Evolutionary conservation across 768 basidiomycete species (phyloP).

Genomic region (Guyanaporus albipodus): DNA sequence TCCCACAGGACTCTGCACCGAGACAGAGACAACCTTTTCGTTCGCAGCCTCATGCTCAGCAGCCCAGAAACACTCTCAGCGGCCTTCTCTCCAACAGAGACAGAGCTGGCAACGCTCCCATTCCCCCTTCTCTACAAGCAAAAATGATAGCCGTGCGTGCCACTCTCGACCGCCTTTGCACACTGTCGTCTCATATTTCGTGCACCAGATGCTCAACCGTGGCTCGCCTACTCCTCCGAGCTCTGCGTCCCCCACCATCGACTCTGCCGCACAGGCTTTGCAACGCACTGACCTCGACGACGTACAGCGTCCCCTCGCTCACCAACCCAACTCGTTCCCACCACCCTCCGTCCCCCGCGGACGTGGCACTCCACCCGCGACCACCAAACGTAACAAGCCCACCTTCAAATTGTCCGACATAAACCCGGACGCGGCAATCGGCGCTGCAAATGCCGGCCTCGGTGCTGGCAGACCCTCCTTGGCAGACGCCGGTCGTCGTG

Average conservation of each 20-base stretch:
- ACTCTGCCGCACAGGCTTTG: conserved; percentile 40
- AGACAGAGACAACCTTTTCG: conserved; percentile 15
- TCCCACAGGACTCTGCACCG: conserved; percentile 10
- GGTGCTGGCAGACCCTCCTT: conserved; percentile 62
- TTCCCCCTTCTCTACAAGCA: conserved; percentile 86
- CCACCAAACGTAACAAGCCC: conserved; percentile 46
- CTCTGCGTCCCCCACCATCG: conserved; percentile 31
- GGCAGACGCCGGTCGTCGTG: conserved; percentile 36
- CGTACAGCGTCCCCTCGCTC: conserved; percentile 26
- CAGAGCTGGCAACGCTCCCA: conserved; percentile 52
- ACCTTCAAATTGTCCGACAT: conserved; percentile 64
- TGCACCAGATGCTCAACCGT: conserved; percentile 45
- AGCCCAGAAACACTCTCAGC: conserved; percentile 29
- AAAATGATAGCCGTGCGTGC: conserved; percentile 85
- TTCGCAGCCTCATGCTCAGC: conserved; percentile 14
- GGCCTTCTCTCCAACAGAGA: conserved; percentile 44
- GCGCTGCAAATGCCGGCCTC: conserved; percentile 62
- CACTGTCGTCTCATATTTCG: conserved; percentile 14
- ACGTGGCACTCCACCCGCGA: conserved; percentile 35
- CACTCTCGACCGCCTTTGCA: not conserved
- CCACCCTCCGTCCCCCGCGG: conserved; percentile 26
- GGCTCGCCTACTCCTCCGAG: conserved; percentile 27
- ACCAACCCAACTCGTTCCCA: conserved; percentile 37
- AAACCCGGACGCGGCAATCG: conserved; percentile 45
- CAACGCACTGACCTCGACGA: conserved; percentile 35